Percentiles rank a stretch among this genome's conserved stretches.
Evolutionary conservation across 129 eudicot genomes (phyloP).

Genomic region (Pittosporum tobira): DNA sequence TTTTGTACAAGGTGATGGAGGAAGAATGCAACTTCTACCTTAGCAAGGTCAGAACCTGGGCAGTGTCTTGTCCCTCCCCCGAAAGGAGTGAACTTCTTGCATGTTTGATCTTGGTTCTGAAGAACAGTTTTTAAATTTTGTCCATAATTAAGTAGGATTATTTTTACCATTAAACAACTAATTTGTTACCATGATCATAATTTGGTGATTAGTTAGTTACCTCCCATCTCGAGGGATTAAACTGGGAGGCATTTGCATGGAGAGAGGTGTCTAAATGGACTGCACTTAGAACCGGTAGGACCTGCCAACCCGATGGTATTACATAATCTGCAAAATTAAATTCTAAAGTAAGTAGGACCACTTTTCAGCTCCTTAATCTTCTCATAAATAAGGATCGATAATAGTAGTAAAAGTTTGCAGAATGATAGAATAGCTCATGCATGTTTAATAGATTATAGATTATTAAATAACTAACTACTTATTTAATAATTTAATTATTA

Average conservation of each 20-base stretch:
- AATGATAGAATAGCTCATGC: conserved; percentile 30
- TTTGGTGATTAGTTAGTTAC: conserved; percentile 23
- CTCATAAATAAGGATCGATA: background rate
- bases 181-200: background rate
- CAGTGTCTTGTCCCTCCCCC: conserved; percentile 83
- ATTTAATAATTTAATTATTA: too few relatives aligned
- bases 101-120: conserved; percentile 47
- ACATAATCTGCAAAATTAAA: conserved; percentile 41
- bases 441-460: too few relatives aligned
- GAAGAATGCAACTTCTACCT: conserved; percentile 80
- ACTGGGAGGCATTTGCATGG: conserved; percentile 53
- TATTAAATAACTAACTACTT: too few relatives aligned
- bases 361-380: background rate
- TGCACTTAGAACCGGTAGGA: conserved; percentile 80
- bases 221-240: conserved; percentile 92
- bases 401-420: conserved; percentile 19
- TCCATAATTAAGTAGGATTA: background rate
- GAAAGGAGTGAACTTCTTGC: conserved; percentile 74
- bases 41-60: conserved; percentile 78
- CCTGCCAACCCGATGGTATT: conserved; percentile 89
- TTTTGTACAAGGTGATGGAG: conserved; percentile 73
- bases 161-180: too few relatives aligned
- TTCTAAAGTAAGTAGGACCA: conserved; percentile 5
- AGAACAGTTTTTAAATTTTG: background rate
- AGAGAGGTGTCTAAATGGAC: conserved; percentile 75